Conservation (phyloP, 2,329 filamentous ascomycete genomes). For the Epichloe brachyelytri region DNA sequence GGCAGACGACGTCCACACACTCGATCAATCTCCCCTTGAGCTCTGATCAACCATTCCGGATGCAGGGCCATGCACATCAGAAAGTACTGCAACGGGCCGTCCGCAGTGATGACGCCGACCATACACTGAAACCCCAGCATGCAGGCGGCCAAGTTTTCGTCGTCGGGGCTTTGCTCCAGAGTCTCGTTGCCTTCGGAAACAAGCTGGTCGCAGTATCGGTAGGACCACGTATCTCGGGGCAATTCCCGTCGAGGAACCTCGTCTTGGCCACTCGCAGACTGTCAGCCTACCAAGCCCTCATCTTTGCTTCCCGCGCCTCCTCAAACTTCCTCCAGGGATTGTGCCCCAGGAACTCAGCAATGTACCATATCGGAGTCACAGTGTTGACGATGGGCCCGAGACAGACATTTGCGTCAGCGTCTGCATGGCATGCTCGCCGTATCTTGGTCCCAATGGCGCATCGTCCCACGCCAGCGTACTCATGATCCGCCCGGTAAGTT, state of each 20-base stretch:
- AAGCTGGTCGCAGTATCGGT: constrained; percentile 20
- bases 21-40: constrained; percentile 38
- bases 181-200: constrained; percentile 24
- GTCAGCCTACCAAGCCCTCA: constrained; percentile 33
- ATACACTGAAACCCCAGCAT: constrained; percentile 40
- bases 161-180: constrained; percentile 27
- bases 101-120: constrained; percentile 37
- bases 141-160: constrained; percentile 34
- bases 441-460: constrained; percentile 29
- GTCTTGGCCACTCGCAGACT: constrained; percentile 28
- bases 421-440: constrained; percentile 32
- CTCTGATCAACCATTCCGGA: constrained; percentile 37
- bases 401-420: constrained; percentile 39
- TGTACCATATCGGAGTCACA: constrained; percentile 33
- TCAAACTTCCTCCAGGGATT: constrained; percentile 38
- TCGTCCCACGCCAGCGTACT: constrained; percentile 37
- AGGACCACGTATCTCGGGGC: constrained; percentile 30
- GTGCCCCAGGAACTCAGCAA: constrained; percentile 23
- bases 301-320: constrained; percentile 27
- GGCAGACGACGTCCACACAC: neutral
- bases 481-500: constrained; percentile 38
- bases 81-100: constrained; percentile 37
- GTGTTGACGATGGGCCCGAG: constrained; percentile 38
- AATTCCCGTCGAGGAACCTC: constrained; percentile 27
- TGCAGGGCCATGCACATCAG: constrained; percentile 39